These are phyloP conservation scores for Elaeagnus macrophylla DNA, from an alignment of 306 rosid species.

Conservation along the genomic window DNA sequence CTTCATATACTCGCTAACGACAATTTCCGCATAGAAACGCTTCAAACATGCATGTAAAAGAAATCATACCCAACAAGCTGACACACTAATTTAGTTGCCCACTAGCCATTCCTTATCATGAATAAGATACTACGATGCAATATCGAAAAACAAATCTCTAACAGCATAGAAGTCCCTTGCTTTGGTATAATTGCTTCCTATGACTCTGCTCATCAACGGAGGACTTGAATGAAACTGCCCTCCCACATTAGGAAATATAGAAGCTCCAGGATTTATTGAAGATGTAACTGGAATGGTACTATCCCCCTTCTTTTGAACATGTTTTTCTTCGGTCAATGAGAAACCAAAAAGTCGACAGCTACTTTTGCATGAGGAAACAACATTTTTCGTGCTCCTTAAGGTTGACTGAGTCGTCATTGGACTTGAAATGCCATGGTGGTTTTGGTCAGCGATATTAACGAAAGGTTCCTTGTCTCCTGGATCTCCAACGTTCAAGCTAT, in stretches of 20 bases:
- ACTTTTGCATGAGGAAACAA: constrained; percentile 50
- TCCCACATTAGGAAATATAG: constrained; percentile 42
- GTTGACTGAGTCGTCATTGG: constrained; percentile 21
- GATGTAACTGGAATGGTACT: constrained; percentile 29
- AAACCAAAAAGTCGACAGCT: constrained; percentile 93
- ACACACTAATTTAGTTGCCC: constrained; percentile 9
- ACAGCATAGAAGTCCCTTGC: constrained; percentile 36
- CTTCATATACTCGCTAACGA: constrained; percentile 5
- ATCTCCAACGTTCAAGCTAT: constrained; percentile 16
- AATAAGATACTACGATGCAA: constrained; percentile 13
- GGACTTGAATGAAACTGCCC: constrained; percentile 43
- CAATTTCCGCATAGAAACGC: constrained; percentile 15
- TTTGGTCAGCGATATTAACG: constrained; percentile 11
- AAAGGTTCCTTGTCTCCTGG: constrained; percentile 23
- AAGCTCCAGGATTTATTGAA: constrained; percentile 40
- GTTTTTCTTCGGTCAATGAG: constrained; percentile 57
- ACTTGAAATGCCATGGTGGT: constrained; percentile 24
- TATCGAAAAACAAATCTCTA: constrained; percentile 16
- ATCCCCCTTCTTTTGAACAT: constrained; percentile 34
- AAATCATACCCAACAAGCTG: constrained; percentile 2
- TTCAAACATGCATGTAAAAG: constrained; percentile 18
- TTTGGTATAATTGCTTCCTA: constrained; percentile 46
- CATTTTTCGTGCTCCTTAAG: constrained; percentile 37
- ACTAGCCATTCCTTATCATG: constrained; percentile 9
- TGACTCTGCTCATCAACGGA: constrained; percentile 40